These are phyloP conservation scores for Coleophoma cylindrospora DNA, from an alignment of 2,329 filamentous ascomycete genomes.

Conservation along the genomic window DNA sequence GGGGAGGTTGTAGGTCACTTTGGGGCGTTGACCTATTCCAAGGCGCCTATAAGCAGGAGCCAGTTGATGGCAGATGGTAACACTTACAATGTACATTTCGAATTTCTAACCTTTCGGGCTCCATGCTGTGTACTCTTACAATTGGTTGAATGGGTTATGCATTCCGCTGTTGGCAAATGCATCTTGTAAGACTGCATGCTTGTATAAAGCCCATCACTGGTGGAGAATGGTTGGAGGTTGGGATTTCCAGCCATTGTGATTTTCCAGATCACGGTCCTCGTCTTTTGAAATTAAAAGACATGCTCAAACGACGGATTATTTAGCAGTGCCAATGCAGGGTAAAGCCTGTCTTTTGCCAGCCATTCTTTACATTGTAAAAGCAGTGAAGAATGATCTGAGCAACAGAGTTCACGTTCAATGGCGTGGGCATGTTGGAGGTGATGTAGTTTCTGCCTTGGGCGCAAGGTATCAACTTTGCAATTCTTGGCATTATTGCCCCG, in stretches of 20 bases:
- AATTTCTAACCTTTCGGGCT: conserved; percentile 18
- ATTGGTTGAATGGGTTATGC: conserved; percentile 16
- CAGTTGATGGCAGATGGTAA: conserved; percentile 9
- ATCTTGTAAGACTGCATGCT: conserved; percentile 10
- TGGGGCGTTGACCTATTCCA: conserved; percentile 16
- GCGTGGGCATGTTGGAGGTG: too few relatives aligned
- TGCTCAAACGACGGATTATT: too few relatives aligned
- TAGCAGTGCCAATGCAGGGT: too few relatives aligned
- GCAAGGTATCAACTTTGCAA: too few relatives aligned
- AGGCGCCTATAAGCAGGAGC: conserved; percentile 2
- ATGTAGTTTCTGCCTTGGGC: too few relatives aligned
- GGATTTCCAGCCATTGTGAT: neutral
- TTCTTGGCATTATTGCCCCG: too few relatives aligned
- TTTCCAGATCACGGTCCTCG: neutral
- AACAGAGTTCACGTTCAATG: too few relatives aligned
- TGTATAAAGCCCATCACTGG: neutral
- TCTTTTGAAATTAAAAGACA: too few relatives aligned
- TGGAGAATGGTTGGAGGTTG: neutral
- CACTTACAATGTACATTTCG: conserved; percentile 20
- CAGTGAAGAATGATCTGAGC: too few relatives aligned
- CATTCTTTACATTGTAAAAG: too few relatives aligned
- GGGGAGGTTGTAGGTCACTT: conserved; percentile 13
- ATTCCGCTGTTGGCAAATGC: conserved; percentile 15
- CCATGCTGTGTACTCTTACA: conserved; percentile 16
- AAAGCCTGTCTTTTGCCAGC: too few relatives aligned